A percentile compares a stretch with the other conserved stretches of the same genome.
Conservation (phyloP, 208 protist genomes). For the Acanthamoeba pearcei region DNA sequence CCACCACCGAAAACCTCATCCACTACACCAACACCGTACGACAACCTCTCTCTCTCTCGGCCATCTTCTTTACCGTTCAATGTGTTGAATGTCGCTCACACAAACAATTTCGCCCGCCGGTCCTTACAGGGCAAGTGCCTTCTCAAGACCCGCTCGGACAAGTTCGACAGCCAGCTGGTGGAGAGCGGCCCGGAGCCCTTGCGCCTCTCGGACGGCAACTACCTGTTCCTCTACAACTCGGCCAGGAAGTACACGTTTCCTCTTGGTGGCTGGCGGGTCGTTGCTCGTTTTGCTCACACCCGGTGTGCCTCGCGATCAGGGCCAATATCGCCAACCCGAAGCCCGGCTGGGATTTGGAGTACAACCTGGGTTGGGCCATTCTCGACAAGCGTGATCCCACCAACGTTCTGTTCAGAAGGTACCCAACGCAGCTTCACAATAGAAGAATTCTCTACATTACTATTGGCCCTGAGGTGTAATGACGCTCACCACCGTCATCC, state of each 20-base stretch:
- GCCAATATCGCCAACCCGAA: constrained; percentile 62
- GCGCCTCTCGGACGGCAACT: constrained; percentile 76
- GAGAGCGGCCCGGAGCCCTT: constrained; percentile 73
- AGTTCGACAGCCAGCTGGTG: constrained; percentile 70
- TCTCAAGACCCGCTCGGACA: background rate
- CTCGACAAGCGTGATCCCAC: constrained; percentile 73
- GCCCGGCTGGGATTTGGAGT: constrained; percentile 62
- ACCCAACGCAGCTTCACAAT: background rate
- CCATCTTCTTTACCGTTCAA: no score
- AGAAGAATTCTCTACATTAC: no score
- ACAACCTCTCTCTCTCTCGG: background rate
- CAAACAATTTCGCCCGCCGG: background rate
- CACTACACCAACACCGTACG: constrained; percentile 37
- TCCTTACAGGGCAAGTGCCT: background rate
- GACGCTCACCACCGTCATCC: background rate
- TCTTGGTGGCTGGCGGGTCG: background rate
- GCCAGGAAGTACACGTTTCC: background rate
- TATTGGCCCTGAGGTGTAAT: no score
- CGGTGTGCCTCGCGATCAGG: background rate
- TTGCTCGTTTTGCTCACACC: no score
- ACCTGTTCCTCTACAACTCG: constrained; percentile 78
- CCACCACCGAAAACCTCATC: constrained; percentile 37
- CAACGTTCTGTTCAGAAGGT: constrained; percentile 64
- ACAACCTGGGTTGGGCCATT: constrained; percentile 70
- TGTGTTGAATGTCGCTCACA: background rate